These are phyloP conservation scores for Pseudoperonospora humuli DNA, from an alignment of 352 stramenopile species.

Conservation along the genomic window DNA sequence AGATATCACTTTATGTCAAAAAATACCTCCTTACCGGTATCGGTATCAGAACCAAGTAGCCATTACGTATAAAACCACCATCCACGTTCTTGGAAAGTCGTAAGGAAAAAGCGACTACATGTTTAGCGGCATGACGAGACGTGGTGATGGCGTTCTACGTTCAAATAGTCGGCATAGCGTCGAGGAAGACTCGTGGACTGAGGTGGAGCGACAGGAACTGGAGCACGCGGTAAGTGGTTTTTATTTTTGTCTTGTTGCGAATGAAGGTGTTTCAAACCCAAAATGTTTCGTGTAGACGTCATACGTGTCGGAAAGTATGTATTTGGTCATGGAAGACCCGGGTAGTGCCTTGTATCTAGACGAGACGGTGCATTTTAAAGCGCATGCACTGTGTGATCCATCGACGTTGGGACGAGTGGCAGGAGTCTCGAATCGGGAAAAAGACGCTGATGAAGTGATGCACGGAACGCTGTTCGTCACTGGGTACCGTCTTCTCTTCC, in stretches of 20 bases:
- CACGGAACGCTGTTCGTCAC: conserved; percentile 74
- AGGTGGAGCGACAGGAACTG: conserved; percentile 71
- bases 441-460: conserved; percentile 15
- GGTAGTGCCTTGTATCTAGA: conserved; percentile 42
- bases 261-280: not conserved
- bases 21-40: too few relatives aligned
- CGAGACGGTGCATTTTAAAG: conserved; percentile 68
- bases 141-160: not conserved
- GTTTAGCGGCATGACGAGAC: too few relatives aligned
- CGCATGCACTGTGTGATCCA: conserved; percentile 59
- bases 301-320: conserved; percentile 76
- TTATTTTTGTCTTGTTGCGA: not conserved
- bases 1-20: too few relatives aligned
- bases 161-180: conserved; percentile 19
- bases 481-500: conserved; percentile 61
- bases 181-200: conserved; percentile 83
- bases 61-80: too few relatives aligned
- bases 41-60: too few relatives aligned
- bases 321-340: conserved; percentile 65
- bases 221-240: conserved; percentile 51
- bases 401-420: conserved; percentile 34
- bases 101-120: too few relatives aligned
- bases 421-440: conserved; percentile 14
- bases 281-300: conserved; percentile 37
- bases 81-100: too few relatives aligned